A percentile compares a stretch with the other conserved stretches of the same genome.
These are phyloP conservation scores for Arctium minus DNA, from an alignment of 129 eudicot species.

Conservation along the genomic window DNA sequence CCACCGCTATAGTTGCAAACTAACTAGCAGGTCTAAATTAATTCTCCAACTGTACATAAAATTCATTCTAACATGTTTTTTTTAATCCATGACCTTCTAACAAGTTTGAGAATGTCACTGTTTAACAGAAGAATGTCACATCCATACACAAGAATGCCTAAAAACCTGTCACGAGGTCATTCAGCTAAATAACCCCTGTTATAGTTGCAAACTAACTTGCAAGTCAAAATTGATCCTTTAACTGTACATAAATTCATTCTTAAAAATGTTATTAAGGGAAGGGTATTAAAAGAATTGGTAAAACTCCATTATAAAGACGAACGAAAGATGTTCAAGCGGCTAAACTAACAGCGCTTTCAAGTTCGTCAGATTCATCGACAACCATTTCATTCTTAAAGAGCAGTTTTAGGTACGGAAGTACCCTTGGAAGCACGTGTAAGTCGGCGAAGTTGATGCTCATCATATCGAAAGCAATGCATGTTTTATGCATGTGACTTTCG, in stretches of 20 bases:
- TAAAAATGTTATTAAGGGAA: background rate
- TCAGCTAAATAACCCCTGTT: background rate
- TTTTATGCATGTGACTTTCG: constrained; percentile 66
- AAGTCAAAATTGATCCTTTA: background rate
- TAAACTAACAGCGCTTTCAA: constrained; percentile 28
- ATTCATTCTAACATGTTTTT: background rate
- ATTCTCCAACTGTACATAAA: constrained; percentile 5
- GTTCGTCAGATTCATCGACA: constrained; percentile 58
- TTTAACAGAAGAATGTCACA: no score
- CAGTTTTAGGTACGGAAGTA: constrained; percentile 75
- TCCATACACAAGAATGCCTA: no score
- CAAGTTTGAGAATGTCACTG: no score
- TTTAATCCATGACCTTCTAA: no score
- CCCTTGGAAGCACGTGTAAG: constrained; percentile 66
- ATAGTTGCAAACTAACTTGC: background rate
- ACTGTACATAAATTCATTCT: constrained; percentile 11
- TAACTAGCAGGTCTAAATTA: background rate
- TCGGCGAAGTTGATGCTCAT: constrained; percentile 95
- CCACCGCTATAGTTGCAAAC: background rate
- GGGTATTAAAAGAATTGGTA: background rate
- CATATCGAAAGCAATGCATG: constrained; percentile 89
- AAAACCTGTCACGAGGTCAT: background rate
- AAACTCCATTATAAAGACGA: background rate
- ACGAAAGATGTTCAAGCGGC: constrained; percentile 19
- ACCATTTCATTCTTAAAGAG: constrained; percentile 62